Percentiles rank a stretch among this genome's conserved stretches.
Evolutionary conservation across 441 rosid genomes (phyloP).

Genomic region (Erodium moschatum): DNA sequence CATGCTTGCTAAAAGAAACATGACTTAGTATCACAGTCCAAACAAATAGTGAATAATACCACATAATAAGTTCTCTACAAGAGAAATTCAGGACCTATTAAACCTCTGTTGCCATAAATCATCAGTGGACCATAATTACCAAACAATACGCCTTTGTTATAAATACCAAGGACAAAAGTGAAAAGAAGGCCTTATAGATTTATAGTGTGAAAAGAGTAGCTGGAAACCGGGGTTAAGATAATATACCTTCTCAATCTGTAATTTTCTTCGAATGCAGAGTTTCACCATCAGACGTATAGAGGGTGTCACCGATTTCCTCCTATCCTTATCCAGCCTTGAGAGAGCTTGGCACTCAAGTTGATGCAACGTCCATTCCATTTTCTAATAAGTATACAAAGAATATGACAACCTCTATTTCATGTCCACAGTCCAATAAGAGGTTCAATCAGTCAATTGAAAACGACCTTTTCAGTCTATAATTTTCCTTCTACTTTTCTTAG

Average conservation of each 20-base stretch:
- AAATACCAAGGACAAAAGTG: background rate
- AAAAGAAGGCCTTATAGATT: background rate
- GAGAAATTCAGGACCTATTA: background rate
- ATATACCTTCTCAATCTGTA: constrained; percentile 60
- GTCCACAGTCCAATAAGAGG: background rate
- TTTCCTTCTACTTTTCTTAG: background rate
- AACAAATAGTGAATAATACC: background rate
- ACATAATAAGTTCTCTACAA: background rate
- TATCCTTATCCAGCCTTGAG: constrained; percentile 50
- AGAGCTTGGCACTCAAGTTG: constrained; percentile 67
- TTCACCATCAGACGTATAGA: constrained; percentile 69
- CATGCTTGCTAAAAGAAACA: background rate
- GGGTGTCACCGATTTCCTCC: constrained; percentile 57
- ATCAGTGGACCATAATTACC: background rate
- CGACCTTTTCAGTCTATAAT: background rate
- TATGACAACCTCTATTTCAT: background rate
- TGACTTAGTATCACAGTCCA: background rate
- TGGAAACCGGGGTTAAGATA: background rate
- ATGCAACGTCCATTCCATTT: constrained; percentile 77
- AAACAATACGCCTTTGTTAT: background rate
- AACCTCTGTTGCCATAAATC: background rate
- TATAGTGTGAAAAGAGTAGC: background rate
- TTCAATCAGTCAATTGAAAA: background rate
- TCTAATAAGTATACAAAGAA: constrained; percentile 33
- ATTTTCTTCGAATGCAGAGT: constrained; percentile 51